Evolutionary conservation across 345 rosid genomes (phyloP).

Genomic region (Acer negundo): DNA sequence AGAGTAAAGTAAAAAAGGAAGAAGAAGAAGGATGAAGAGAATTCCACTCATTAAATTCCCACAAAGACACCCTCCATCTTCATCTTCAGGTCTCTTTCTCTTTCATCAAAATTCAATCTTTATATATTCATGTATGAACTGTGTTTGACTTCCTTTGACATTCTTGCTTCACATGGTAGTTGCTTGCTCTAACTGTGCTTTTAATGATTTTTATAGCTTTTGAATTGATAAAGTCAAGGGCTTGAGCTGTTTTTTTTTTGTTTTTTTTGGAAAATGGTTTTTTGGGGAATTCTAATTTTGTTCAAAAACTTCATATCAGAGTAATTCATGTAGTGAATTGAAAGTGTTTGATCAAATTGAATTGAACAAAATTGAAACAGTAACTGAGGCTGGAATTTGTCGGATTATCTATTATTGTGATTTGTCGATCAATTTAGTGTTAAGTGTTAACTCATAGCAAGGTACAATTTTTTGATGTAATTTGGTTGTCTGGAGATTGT

Average conservation of each 20-base stretch:
- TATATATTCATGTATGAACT: neutral
- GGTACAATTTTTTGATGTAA: neutral
- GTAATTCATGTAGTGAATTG: neutral
- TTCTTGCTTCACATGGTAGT: neutral
- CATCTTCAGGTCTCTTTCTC: conserved; percentile 31
- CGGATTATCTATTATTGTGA: neutral
- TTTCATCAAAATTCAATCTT: neutral
- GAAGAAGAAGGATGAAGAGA: conserved; percentile 47
- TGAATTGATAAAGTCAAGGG: neutral
- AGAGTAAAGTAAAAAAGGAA: conserved; percentile 15
- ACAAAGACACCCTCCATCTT: conserved; percentile 40
- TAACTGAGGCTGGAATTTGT: conserved; percentile 8
- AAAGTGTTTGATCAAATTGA: neutral
- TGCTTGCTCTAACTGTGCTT: neutral
- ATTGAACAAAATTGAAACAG: neutral
- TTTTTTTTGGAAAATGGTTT: neutral
- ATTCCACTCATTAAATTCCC: conserved; percentile 77
- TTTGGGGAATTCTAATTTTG: neutral
- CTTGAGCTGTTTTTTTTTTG: neutral
- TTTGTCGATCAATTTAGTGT: neutral
- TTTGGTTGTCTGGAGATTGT: neutral
- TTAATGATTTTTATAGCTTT: neutral
- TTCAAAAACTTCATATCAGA: neutral
- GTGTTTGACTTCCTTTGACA: neutral
- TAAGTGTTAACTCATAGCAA: neutral